Conservation (phyloP, 257 asterid species). For the Avicennia marina region DNA sequence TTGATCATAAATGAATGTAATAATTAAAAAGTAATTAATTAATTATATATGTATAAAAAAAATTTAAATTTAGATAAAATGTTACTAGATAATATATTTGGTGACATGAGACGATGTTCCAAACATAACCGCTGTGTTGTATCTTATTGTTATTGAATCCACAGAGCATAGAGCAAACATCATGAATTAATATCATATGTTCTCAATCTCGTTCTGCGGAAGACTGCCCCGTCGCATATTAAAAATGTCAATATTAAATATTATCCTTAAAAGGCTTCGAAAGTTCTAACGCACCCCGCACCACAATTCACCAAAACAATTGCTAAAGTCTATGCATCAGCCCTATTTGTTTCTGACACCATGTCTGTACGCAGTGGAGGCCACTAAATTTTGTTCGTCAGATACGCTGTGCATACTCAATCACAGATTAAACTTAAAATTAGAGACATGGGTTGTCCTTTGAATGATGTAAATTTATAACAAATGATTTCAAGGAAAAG, state of each 20-base stretch:
- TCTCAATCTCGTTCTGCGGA: conserved; percentile 12
- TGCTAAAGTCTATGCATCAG: conserved; percentile 4
- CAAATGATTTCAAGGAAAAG: too few relatives aligned
- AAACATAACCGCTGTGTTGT: too few relatives aligned
- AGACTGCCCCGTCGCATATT: not conserved
- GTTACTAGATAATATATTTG: too few relatives aligned
- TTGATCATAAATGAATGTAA: too few relatives aligned
- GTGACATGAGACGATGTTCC: too few relatives aligned
- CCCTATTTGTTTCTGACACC: conserved; percentile 15
- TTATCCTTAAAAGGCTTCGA: not conserved
- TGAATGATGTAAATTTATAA: too few relatives aligned
- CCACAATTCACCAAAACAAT: not conserved
- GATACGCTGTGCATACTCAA: not conserved
- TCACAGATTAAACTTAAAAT: too few relatives aligned
- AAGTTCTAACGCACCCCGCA: not conserved
- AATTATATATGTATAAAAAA: too few relatives aligned
- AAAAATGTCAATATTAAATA: conserved; percentile 8
- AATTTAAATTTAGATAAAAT: too few relatives aligned
- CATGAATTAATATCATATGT: conserved; percentile 5
- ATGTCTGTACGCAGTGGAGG: not conserved
- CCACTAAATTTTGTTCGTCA: not conserved
- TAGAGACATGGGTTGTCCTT: too few relatives aligned
- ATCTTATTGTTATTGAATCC: not conserved
- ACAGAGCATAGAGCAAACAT: not conserved
- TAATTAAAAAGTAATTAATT: too few relatives aligned